Base-by-base conservation (phyloP, 2,329 filamentous ascomycete species). In the Cladophialophora immunda region DNA sequence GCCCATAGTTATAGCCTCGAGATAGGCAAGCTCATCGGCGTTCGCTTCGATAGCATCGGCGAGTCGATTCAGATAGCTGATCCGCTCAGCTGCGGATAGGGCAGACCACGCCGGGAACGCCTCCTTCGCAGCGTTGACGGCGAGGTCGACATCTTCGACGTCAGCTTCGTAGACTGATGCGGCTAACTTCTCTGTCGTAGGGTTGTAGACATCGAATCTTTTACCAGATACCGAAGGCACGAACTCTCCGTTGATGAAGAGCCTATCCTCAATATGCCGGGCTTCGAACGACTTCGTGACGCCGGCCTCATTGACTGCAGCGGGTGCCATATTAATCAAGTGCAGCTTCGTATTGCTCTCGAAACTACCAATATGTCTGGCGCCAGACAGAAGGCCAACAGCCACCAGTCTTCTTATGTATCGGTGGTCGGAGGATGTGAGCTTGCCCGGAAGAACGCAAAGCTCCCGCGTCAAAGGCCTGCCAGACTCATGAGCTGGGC, bases 1-100 rank as follows among this genome's bases (percentile, higher is more conserved):
- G 15, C 85, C 84, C 22, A 82, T 82, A 74, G 86, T 84, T 59
- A 76, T 77, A 68, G 78, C 79, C 36, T 86, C 73, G 7, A 86
- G 75, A 30, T 78, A 76, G 13, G 78, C 75, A 55, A 87, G 75
- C 56, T 82, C 78, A 1, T 80, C 77, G 7, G 76, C 74, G 52
- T 84, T 77, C 1, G 75, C 72, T 29, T 77, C 72, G 27, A 85
- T 73, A 7, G 76, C 73, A 9, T 81, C 78, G 36, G 79, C 78
- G n/a, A 84, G 76, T 57, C 78, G 77, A 36, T 75, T 73, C 7
- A 85, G 74, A 6, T 76, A 72, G 3, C 76, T 74, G 38, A 79
- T 76, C 25, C 84, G 79, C 70, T 85, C 80, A 7, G 77, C 74
- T 58, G 79, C 76, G 1, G 80, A 75, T 2, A 79, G 82, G 56